Evolutionary conservation across 2,329 filamentous ascomycete genomes (phyloP), one percentile per base, ranked within the genome.

Genomic region (Penicillium sp.): DNA sequence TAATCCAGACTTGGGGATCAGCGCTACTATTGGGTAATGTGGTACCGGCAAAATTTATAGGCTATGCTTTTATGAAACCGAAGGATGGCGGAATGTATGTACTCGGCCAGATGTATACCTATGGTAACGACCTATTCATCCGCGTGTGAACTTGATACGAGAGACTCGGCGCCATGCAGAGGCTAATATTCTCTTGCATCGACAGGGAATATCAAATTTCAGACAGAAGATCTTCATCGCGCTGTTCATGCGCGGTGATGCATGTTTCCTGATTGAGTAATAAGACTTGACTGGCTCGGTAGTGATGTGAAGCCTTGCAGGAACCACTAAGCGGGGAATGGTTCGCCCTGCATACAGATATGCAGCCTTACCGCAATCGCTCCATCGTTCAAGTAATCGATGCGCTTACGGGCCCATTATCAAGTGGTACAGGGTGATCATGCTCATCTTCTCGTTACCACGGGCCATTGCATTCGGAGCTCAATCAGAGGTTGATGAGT

Each of bases 281-380:
- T 28, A 8, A 28, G 4, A 9, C 17, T 30, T 6, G 17, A 26
- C 26, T n/a, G 17, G 26, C 8, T 28, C 19, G 10, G 8, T 1
- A 13, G 45, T 30, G 26, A 17, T 49, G 45, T 49, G 45, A 49
- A 47, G 45, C 45, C 45, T n/a, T 49, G 45, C 45, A 49, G 7
- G 17, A 49, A 49, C 24, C 9, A 26, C 45, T 30, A n/a, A 8
- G 22, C 24, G 8, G 17, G 45, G 26, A 30, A 30, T 17, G 24
- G 26, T 30, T 28, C 24, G 26, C 26, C 45, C 30, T 49, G 45
- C 45, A 49, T 49, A 30, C 45, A 5, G 24, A 49, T 30, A 49
- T 49, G 45, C 45, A 49, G 17, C 45, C 26, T 49, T 49, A 26
- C 26, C 45, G 45, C 45, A 30, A 10, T 30, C 4, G 24, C 45